Base-by-base conservation (phyloP, 495 filamentous ascomycete genomes). In the Poronia punctata region DNA sequence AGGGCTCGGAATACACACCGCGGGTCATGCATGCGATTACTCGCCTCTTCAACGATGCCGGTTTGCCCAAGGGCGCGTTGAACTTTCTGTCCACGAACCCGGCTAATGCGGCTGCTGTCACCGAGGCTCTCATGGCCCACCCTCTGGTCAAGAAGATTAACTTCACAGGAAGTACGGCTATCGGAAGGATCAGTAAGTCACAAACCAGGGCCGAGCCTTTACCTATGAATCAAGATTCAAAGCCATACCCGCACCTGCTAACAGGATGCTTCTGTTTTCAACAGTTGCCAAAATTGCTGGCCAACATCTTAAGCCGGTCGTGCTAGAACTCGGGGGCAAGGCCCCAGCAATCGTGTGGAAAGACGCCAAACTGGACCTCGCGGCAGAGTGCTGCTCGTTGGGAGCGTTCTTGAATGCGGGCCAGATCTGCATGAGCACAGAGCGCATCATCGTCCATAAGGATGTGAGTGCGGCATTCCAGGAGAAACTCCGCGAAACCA, bases 401-500 rank as follows among this genome's bases (percentile, higher is more conserved):
- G 77, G 76, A 2, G 65, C 74, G 3, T 76, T 79, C 57, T 39
- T 76, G 28, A 68, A 76, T 52, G 57, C 75, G 16, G 89, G 89
- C 1, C 89, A 96, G 68, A 78, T 93, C 35, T 96, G 89, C 68
- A 59, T 96, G 89, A 75, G 79, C 2, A 94, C 88, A 0, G 89
- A 95, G 66, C 78, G 83, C 18, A 85, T 96, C 55, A 62, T 95
- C 15, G 84, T 95, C 16, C 84, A 93, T 55, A 75, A 76, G 25
- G 68, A 72, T 11, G 60, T 95, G 38, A 74, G 74, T 18, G 70
- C 71, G 8, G 57, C 74, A 32, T 96, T 94, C 59, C 73, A 77
- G 35, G 60, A 67, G 35, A 72, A 77, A 47, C 70, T 73, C 11
- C 59, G 78, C 15, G 64, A 67, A 5, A 44, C 65, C 3, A 65